phyloP scores from a whole-genome alignment of 306 rosid species.

The Urtica urens region DNA sequence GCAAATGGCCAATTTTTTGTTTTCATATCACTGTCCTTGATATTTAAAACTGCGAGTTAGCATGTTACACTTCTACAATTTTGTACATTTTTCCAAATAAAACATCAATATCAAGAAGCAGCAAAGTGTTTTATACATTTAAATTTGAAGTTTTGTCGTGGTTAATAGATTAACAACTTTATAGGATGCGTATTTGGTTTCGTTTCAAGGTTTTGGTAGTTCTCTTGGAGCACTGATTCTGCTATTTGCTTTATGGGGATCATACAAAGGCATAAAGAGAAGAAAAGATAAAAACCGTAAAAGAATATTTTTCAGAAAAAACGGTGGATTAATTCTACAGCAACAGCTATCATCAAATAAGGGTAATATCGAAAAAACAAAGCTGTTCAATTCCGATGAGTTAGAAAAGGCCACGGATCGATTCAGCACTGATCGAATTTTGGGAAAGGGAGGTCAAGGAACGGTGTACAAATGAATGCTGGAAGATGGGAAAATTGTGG shows the following conservation, averaged over 20 bases:
- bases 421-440: not conserved
- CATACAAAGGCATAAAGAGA: not conserved
- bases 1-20: too few species aligned
- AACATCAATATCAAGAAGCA: too few species aligned
- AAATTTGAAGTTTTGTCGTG: not conserved
- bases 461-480: conserved; percentile 2
- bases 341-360: conserved; percentile 3
- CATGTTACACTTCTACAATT: too few species aligned
- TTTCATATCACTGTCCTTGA: too few species aligned
- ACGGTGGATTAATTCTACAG: conserved; percentile 3
- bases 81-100: too few species aligned
- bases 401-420: conserved; percentile 10
- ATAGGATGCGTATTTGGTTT: not conserved
- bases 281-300: not conserved
- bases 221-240: not conserved
- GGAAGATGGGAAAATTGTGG: conserved; percentile 13
- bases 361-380: conserved; percentile 11
- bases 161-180: not conserved
- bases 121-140: too few species aligned
- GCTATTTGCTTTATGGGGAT: not conserved
- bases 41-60: too few species aligned
- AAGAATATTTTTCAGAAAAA: not conserved
- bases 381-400: conserved; percentile 2
- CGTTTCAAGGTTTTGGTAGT: not conserved
- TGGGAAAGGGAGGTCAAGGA: conserved; percentile 19